phyloP scores from a whole-genome alignment of 768 basidiomycete genomes.

The Lactarius quietus region DNA sequence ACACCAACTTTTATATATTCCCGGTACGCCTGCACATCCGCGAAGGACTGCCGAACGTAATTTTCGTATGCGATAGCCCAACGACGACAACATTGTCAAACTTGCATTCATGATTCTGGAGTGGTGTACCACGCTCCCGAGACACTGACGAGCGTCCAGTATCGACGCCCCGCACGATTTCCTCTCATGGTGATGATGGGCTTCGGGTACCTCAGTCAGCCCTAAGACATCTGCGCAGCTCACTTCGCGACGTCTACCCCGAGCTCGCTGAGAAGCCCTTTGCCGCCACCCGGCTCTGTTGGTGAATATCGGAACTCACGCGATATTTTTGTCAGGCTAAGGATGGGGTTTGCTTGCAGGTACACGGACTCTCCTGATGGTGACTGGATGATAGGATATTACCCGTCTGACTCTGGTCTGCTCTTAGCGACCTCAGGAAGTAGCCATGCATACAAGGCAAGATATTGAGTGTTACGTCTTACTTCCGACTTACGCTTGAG shows the following conservation, averaged over 20 bases:
- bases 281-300: conserved; percentile 75
- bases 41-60: not conserved
- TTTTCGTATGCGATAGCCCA: conserved; percentile 53
- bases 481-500: not conserved
- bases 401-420: conserved; percentile 55
- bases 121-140: conserved; percentile 45
- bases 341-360: conserved; percentile 43
- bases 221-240: conserved; percentile 47
- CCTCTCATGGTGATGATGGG: conserved; percentile 53
- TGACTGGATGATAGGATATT: conserved; percentile 84
- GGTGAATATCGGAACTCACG: conserved; percentile 45
- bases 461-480: conserved; percentile 25
- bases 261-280: conserved; percentile 73
- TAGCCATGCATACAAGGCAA: conserved; percentile 82
- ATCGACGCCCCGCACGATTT: conserved; percentile 75
- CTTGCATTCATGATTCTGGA: conserved; percentile 70
- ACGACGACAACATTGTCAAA: conserved; percentile 66
- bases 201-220: conserved; percentile 61
- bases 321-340: not conserved
- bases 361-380: conserved; percentile 86
- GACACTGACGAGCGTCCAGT: conserved; percentile 34
- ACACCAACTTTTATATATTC: conserved; percentile 76
- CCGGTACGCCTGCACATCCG: conserved; percentile 55
- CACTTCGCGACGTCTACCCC: conserved; percentile 64
- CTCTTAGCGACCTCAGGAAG: conserved; percentile 85